Conservation (phyloP, 148 eudicot genomes). For the Talinum fruticosum region DNA sequence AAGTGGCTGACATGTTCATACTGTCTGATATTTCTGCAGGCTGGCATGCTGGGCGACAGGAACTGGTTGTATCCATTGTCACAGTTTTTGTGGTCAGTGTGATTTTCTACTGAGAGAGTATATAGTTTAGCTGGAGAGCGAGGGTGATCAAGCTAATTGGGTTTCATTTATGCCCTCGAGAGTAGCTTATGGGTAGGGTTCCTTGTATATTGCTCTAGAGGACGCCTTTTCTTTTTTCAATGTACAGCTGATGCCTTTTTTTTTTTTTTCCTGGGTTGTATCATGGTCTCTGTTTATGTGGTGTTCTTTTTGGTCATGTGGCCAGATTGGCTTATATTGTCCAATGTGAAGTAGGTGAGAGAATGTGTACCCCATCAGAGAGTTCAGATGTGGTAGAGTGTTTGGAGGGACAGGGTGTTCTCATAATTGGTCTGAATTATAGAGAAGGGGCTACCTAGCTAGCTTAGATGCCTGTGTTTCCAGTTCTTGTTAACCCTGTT, state of each 20-base stretch:
- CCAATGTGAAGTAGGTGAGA: background rate
- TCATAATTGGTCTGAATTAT: too few relatives aligned
- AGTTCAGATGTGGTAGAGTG: too few relatives aligned
- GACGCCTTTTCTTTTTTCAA: conserved; percentile 1
- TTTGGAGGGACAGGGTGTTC: too few relatives aligned
- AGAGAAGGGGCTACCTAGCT: too few relatives aligned
- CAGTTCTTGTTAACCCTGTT: too few relatives aligned
- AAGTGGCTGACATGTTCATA: conserved; percentile 3
- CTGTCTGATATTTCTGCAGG: conserved; percentile 38
- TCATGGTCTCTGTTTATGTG: background rate
- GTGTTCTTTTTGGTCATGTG: conserved; percentile 6
- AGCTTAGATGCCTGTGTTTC: too few relatives aligned
- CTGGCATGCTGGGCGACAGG: conserved; percentile 31
- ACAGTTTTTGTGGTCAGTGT: conserved; percentile 39
- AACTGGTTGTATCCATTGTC: conserved; percentile 37
- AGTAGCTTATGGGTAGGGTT: conserved; percentile 29
- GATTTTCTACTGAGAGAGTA: conserved; percentile 31
- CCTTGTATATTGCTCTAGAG: conserved; percentile 29
- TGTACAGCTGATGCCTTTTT: conserved; percentile 30
- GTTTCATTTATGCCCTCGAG: conserved; percentile 6
- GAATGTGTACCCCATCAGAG: background rate
- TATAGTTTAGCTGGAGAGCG: background rate
- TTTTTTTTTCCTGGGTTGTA: background rate
- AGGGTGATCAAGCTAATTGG: background rate
- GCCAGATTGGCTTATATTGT: background rate